Evolutionary conservation across 1,284 basidiomycete genomes (phyloP).

Genomic region (Rhodotorula sp.): DNA sequence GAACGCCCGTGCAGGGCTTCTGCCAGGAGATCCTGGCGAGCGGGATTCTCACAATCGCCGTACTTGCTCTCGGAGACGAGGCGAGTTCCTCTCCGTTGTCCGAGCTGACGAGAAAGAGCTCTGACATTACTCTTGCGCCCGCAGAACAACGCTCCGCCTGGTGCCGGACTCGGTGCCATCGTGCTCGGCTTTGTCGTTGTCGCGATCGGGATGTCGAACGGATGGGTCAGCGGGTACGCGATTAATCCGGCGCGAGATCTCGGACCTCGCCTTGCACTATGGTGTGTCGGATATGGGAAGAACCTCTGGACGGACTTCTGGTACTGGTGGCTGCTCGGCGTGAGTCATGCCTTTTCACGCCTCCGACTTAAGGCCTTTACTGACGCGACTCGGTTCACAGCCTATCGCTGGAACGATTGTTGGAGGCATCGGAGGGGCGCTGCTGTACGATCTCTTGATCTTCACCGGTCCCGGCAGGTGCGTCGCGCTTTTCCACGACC

Average conservation of each 20-base stretch:
- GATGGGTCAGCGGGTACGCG: constrained; percentile 37
- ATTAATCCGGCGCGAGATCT: constrained; percentile 48
- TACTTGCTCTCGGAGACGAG: constrained; percentile 37
- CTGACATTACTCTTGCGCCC: not conserved
- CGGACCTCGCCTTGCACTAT: constrained; percentile 45
- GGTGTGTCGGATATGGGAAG: constrained; percentile 43
- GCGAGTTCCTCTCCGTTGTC: constrained; percentile 4
- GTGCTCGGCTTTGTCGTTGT: constrained; percentile 42
- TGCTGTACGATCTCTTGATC: constrained; percentile 42
- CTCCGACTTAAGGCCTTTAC: too few relatives aligned
- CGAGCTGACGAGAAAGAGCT: not conserved
- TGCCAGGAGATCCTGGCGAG: constrained; percentile 41
- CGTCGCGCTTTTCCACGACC: not conserved
- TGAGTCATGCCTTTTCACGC: constrained; percentile 1
- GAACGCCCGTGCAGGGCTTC: constrained; percentile 23
- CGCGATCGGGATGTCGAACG: constrained; percentile 41
- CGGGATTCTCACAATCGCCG: constrained; percentile 39
- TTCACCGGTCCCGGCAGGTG: constrained; percentile 36
- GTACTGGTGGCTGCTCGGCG: constrained; percentile 42
- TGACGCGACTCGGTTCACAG: constrained; percentile 1
- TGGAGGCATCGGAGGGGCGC: constrained; percentile 32
- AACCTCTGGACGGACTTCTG: constrained; percentile 42
- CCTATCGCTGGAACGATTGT: constrained; percentile 36
- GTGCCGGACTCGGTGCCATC: constrained; percentile 43
- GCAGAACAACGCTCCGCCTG: constrained; percentile 39